These are phyloP conservation scores for Ustilaginoidea virens DNA, from an alignment of 2,329 filamentous ascomycete genomes.

Conservation along the genomic window DNA sequence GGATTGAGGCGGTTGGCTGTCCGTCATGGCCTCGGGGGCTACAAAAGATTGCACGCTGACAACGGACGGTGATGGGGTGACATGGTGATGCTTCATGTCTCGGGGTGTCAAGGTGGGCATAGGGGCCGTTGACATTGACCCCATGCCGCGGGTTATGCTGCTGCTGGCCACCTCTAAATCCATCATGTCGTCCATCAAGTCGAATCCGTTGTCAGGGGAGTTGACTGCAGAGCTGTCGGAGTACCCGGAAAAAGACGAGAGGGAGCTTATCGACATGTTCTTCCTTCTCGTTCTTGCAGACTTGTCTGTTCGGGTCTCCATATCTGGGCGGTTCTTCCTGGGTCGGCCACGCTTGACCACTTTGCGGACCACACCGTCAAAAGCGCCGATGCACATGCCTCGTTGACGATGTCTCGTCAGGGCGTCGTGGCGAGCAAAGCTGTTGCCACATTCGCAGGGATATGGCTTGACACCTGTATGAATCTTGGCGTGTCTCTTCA, in stretches of 20 bases:
- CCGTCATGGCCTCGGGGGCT: slow-evolving; percentile 30
- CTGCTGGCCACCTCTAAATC: slow-evolving; percentile 21
- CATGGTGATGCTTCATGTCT: slow-evolving; percentile 18
- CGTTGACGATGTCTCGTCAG: slow-evolving; percentile 87
- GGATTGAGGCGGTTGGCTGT: slow-evolving; percentile 20
- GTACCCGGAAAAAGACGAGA: slow-evolving; percentile 38
- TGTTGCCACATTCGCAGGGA: slow-evolving; percentile 84
- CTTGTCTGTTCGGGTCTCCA: slow-evolving; percentile 41
- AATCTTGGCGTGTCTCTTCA: slow-evolving; percentile 95
- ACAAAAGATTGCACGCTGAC: slow-evolving; percentile 26
- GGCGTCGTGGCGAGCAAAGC: slow-evolving; percentile 88
- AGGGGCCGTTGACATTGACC: slow-evolving; percentile 29
- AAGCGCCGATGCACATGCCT: slow-evolving; percentile 91
- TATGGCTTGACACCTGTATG: slow-evolving; percentile 94
- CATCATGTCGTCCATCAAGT: slow-evolving; percentile 32
- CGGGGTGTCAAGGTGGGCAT: slow-evolving; percentile 18
- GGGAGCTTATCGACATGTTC: slow-evolving; percentile 30
- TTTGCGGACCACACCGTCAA: slow-evolving; percentile 58
- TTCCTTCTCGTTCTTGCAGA: slow-evolving; percentile 41
- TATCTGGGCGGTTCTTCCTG: slow-evolving; percentile 43
- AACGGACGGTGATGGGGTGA: slow-evolving; percentile 23
- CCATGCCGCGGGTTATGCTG: slow-evolving; percentile 11
- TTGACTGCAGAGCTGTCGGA: slow-evolving; percentile 40
- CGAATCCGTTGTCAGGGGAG: slow-evolving; percentile 34
- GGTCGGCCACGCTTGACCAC: slow-evolving; percentile 48